Conservation (phyloP, 1,139 yeast species). For the Yamadazyma taylorii region DNA sequence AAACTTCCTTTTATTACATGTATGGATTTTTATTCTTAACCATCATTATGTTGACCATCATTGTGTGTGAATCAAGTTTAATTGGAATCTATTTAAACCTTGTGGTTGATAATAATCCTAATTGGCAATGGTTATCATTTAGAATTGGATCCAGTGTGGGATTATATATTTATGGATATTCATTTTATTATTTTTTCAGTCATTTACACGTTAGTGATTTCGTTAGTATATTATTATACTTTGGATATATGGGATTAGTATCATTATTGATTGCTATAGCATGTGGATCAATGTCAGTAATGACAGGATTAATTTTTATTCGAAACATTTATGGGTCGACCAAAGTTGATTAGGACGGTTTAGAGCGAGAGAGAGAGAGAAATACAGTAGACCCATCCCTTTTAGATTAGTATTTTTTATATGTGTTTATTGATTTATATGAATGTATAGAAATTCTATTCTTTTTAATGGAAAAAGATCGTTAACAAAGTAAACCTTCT, state of each 20-base stretch:
- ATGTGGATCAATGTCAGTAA: conserved; percentile 74
- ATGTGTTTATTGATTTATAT: conserved; percentile 1
- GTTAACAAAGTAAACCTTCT: background rate
- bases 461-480: conserved; percentile 1
- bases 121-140: conserved; percentile 88
- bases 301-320: conserved; percentile 62
- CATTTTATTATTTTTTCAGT: conserved; percentile 63
- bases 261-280: conserved; percentile 65
- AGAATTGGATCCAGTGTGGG: conserved; percentile 71
- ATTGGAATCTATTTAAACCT: conserved; percentile 67
- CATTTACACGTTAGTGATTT: conserved; percentile 62
- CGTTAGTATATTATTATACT: conserved; percentile 67
- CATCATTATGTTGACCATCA: conserved; percentile 55
- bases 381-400: too few species aligned
- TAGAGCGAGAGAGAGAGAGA: too few species aligned
- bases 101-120: conserved; percentile 55
- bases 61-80: conserved; percentile 73
- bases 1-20: conserved; percentile 75
- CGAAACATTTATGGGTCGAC: conserved; percentile 56
- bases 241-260: conserved; percentile 69
- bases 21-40: conserved; percentile 76
- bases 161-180: conserved; percentile 67
- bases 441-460: conserved; percentile 2
- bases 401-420: too few species aligned
- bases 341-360: conserved; percentile 55